A percentile compares a stretch with the other conserved stretches of the same genome.
phyloP scores from a whole-genome alignment of 768 basidiomycete species.

The Tricholomella constricta region DNA sequence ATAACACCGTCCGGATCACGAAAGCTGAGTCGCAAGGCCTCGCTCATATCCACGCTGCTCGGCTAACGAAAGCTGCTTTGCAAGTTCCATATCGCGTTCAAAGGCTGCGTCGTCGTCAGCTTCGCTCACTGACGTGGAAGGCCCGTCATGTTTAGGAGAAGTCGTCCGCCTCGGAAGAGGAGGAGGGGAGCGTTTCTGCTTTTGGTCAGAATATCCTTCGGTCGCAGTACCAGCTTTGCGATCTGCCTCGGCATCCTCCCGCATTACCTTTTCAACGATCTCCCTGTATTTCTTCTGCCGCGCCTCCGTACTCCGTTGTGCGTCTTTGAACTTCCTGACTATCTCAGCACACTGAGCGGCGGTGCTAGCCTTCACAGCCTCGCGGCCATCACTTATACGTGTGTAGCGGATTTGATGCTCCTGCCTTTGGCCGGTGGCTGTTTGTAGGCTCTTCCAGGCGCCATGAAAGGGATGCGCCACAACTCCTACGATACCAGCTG shows the following conservation, averaged over 20 bases:
- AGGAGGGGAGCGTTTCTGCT: neutral
- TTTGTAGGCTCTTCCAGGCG: slow-evolving; percentile 38
- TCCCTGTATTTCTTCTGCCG: slow-evolving; percentile 36
- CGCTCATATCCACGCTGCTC: slow-evolving; percentile 30
- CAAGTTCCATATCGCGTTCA: slow-evolving; percentile 31
- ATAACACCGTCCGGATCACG: no score
- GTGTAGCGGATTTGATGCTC: slow-evolving; percentile 37
- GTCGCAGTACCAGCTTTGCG: neutral
- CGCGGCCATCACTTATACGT: slow-evolving; percentile 41
- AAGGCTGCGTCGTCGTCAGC: slow-evolving; percentile 22
- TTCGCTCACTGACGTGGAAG: neutral
- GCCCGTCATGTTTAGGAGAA: no score
- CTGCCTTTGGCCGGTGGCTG: slow-evolving; percentile 29
- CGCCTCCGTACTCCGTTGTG: slow-evolving; percentile 28
- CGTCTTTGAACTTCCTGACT: slow-evolving; percentile 38
- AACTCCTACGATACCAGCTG: slow-evolving; percentile 36
- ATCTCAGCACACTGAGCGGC: slow-evolving; percentile 34
- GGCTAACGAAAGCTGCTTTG: slow-evolving; percentile 35
- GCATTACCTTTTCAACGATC: slow-evolving; percentile 32
- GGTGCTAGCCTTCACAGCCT: slow-evolving; percentile 36
- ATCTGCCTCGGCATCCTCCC: slow-evolving; percentile 18
- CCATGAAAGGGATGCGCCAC: slow-evolving; percentile 40
- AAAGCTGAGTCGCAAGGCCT: slow-evolving; percentile 8
- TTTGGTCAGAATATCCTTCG: neutral
- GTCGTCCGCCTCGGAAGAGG: neutral